Evolutionary conservation across 768 basidiomycete species (phyloP).

Genomic region (Trametes cinnabarina): DNA sequence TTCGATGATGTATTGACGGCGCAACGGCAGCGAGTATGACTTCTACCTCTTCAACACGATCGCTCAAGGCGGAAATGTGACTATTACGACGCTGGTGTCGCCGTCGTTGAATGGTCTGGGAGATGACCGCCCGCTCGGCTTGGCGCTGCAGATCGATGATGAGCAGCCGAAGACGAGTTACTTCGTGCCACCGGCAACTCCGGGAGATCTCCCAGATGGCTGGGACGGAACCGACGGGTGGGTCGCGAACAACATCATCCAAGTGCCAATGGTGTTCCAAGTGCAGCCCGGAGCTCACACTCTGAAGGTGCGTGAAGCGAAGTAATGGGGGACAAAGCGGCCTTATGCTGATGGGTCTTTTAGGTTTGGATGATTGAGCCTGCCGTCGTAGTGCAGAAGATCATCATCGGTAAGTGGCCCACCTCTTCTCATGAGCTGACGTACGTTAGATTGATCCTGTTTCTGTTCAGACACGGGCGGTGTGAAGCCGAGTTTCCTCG

Average conservation of each 20-base stretch:
- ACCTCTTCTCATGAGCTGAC: not conserved
- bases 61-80: constrained; percentile 41
- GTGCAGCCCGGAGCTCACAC: constrained; percentile 55
- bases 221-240: constrained; percentile 52
- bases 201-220: constrained; percentile 44
- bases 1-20: not conserved
- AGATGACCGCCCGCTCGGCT: constrained; percentile 46
- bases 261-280: constrained; percentile 39
- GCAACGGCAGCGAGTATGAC: constrained; percentile 52
- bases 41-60: constrained; percentile 59
- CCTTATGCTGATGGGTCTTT: not conserved
- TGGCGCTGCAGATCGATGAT: constrained; percentile 52
- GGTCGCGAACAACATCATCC: constrained; percentile 51
- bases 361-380: constrained; percentile 58
- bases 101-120: constrained; percentile 55
- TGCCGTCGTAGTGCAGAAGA: constrained; percentile 58
- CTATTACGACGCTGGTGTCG: constrained; percentile 46
- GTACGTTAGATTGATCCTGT: not conserved
- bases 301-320: constrained; percentile 42
- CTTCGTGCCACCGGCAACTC: constrained; percentile 46
- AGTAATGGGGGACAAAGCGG: not conserved
- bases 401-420: constrained; percentile 48
- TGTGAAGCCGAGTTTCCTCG: constrained; percentile 54
- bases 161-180: constrained; percentile 40
- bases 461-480: constrained; percentile 50